phyloP scores from a whole-genome alignment of 345 rosid genomes.

The Syzygium jambos region DNA sequence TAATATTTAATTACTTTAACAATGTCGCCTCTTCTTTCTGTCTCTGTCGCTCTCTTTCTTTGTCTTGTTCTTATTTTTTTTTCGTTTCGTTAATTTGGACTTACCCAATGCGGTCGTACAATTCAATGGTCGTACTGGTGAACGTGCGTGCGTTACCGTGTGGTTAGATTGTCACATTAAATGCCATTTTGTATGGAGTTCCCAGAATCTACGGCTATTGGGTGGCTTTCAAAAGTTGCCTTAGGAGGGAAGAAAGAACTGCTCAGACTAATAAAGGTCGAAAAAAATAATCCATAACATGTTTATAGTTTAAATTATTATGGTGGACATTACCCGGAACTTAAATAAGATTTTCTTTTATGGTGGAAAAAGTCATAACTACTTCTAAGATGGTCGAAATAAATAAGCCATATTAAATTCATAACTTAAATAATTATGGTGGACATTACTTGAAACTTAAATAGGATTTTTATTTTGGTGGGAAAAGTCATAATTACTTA shows the following conservation, averaged over 20 bases:
- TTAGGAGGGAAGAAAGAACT: fast-evolving
- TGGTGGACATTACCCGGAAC: not conserved
- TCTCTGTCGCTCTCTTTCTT: too few relatives aligned
- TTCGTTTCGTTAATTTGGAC: not conserved
- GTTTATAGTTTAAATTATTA: not conserved
- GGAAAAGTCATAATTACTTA: not conserved
- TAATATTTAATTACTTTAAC: too few relatives aligned
- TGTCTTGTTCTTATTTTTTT: too few relatives aligned
- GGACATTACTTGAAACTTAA: not conserved
- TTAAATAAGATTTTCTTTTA: not conserved
- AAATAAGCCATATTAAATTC: not conserved
- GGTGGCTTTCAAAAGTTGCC: not conserved
- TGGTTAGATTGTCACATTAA: not conserved
- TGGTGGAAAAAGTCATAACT: not conserved
- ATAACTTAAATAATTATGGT: fast-evolving
- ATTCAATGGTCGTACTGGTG: not conserved
- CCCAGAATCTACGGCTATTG: not conserved
- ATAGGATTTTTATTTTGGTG: not conserved
- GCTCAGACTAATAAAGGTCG: not conserved
- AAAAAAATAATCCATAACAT: not conserved
- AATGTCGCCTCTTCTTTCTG: too few relatives aligned
- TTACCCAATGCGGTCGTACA: fast-evolving
- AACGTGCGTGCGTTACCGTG: not conserved
- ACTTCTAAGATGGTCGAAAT: not conserved
- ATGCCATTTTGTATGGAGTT: not conserved